These are phyloP conservation scores for Thalia dealbata DNA, from an alignment of 176 grass and related monocot species.

Conservation along the genomic window DNA sequence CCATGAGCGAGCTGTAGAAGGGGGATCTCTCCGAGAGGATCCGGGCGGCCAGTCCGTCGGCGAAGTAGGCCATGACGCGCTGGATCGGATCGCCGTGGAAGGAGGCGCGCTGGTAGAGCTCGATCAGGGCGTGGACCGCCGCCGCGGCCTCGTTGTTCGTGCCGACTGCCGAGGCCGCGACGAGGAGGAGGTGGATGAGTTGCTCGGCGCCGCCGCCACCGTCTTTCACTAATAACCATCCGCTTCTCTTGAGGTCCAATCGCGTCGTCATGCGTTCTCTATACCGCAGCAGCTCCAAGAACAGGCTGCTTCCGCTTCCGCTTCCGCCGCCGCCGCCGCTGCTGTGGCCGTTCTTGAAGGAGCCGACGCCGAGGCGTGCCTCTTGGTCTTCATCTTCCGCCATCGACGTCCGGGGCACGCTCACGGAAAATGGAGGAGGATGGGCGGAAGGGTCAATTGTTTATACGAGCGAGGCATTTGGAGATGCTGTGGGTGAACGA, in stretches of 20 bases:
- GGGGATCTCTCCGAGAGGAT: neutral
- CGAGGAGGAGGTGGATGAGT: conserved; percentile 43
- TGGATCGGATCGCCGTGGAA: conserved; percentile 37
- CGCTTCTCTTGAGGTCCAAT: neutral
- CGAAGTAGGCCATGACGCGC: conserved; percentile 54
- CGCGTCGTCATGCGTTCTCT: conserved; percentile 31
- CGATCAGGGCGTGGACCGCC: conserved; percentile 31
- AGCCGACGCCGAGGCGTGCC: conserved; percentile 29
- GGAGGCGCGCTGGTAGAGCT: conserved; percentile 42
- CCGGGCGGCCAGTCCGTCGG: conserved; percentile 18
- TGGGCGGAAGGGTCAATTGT: neutral
- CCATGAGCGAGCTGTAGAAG: neutral
- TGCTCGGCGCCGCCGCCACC: conserved; percentile 3
- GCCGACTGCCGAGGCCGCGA: conserved; percentile 29
- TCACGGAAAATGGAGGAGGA: neutral
- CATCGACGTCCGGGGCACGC: neutral
- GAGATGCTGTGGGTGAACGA: too few species aligned
- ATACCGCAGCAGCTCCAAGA: conserved; percentile 29
- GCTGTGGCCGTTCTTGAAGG: conserved; percentile 26
- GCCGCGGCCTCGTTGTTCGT: conserved; percentile 21
- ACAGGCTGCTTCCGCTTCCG: neutral
- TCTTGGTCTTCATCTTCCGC: conserved; percentile 19
- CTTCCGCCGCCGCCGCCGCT: neutral
- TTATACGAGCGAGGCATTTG: neutral
- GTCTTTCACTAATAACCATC: neutral